phyloP scores from a whole-genome alignment of 108 stramenopile species.

The Nitzschia inconspicua region DNA sequence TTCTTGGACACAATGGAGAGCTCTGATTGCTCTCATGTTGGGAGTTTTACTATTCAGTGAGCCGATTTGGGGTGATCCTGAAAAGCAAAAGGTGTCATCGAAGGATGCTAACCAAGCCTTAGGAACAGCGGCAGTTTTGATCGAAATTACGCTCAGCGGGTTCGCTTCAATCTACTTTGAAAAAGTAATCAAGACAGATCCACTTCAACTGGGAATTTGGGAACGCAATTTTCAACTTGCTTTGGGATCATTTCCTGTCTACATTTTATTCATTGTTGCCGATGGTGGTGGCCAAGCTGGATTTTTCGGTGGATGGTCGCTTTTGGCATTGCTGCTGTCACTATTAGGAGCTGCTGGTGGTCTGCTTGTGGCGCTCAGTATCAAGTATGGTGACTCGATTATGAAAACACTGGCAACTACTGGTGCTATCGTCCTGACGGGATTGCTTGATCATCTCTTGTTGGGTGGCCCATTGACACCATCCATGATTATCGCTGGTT shows the following conservation, averaged over 20 bases:
- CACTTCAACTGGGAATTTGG: constrained; percentile 79
- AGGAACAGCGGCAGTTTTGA: constrained; percentile 84
- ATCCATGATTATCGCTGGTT: constrained; percentile 75
- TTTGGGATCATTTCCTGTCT: constrained; percentile 62
- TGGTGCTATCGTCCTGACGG: constrained; percentile 77
- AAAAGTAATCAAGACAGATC: constrained; percentile 83
- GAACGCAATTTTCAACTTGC: constrained; percentile 90
- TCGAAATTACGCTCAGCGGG: constrained; percentile 87
- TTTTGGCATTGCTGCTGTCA: constrained; percentile 48
- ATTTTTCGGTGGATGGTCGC: constrained; percentile 70
- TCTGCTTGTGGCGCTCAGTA: constrained; percentile 87
- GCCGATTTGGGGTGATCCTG: constrained; percentile 70
- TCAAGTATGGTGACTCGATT: constrained; percentile 93
- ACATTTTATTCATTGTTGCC: constrained; percentile 53
- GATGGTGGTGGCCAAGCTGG: constrained; percentile 64
- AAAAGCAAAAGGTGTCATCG: neutral
- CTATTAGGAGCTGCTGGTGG: constrained; percentile 87
- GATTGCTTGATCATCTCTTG: constrained; percentile 60
- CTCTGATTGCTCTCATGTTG: constrained; percentile 82
- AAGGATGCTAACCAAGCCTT: constrained; percentile 53
- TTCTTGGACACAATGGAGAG: constrained; percentile 88
- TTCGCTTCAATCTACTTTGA: constrained; percentile 96
- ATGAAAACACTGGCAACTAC: constrained; percentile 92
- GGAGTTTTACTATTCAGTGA: constrained; percentile 86
- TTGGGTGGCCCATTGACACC: constrained; percentile 74